Evolutionary conservation across 192 early-diverging fungal genomes (phyloP).

Genomic region (Coemansia umbellata): DNA sequence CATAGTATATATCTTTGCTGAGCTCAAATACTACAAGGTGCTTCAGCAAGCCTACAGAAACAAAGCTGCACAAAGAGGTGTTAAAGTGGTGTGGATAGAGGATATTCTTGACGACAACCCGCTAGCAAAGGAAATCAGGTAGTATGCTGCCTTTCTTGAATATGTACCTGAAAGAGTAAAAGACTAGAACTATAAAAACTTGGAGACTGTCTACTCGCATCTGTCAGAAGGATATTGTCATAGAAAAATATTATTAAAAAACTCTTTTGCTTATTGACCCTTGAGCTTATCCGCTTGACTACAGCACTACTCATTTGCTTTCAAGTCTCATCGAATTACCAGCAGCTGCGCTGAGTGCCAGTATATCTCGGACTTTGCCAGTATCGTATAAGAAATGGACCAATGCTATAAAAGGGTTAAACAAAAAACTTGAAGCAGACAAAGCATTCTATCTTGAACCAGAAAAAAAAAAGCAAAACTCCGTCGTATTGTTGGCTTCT

Average conservation of each 20-base stretch:
- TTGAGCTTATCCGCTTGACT: background rate
- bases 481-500: constrained; percentile 54
- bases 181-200: no score
- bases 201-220: no score
- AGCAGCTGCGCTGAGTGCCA: background rate
- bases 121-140: background rate
- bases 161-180: background rate
- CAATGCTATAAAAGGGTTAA: background rate
- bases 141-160: background rate
- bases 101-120: background rate
- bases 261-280: background rate
- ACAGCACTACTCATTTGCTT: background rate
- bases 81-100: constrained; percentile 2
- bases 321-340: background rate
- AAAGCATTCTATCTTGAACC: background rate
- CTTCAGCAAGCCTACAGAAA: background rate
- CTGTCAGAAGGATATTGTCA: no score
- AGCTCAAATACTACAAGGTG: background rate
- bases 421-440: background rate
- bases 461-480: no score
- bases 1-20: background rate
- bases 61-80: background rate
- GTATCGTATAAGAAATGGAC: background rate
- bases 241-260: background rate
- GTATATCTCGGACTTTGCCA: background rate